Base-by-base conservation (phyloP, 371 early-diverging fungal genomes). In the Chytridium lagenaria region DNA sequence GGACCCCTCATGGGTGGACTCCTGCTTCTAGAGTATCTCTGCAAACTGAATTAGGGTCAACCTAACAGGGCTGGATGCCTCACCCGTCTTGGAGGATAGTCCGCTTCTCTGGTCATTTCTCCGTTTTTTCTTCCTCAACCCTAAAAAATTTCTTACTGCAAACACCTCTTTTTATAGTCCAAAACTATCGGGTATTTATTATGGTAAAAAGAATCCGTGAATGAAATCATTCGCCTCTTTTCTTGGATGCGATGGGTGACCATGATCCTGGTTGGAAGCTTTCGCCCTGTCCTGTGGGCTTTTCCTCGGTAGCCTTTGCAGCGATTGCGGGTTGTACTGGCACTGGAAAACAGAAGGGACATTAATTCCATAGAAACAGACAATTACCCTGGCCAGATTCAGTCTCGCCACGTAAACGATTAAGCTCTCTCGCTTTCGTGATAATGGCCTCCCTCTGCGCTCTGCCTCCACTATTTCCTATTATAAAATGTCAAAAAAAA, bases 211-310 rank as follows among this genome's bases (percentile, higher is more conserved):
- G n/a, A n/a, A n/a, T n/a, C n/a, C n/a, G n/a, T n/a, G n/a, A n/a
- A n/a, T n/a, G n/a, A n/a, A n/a, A 44, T 44, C 44, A 44, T 44
- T 44, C 44, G 7, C 44, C 19, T 44, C 19, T 44, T 19, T 44
- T 44, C 19, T 44, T 44, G 44, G 44, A 44, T 44, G 44, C 57
- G 30, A 30, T 5, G 2, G 76, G 76, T n/a, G 19, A 26, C 75
- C 75, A 75, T n/a, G 75, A 59, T n/a, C 75, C 75, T 12, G 75
- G 75, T 40, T 65, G 65, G 36, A 70, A 75, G 55, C 70, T 70
- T 12, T 75, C 75, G 1, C 75, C 75, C 49, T 75, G 75, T 38
- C 75, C 75, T 22, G n/a, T 26, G n/a, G 75, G 75, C 36, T 59
- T 55, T 19, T 68, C 52, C 44, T 44, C 44, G 7, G 44, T 44